Percentiles rank a stretch among this genome's conserved stretches.
Conservation (phyloP, 805 yeast species). For the Suhomyces emberorum region DNA sequence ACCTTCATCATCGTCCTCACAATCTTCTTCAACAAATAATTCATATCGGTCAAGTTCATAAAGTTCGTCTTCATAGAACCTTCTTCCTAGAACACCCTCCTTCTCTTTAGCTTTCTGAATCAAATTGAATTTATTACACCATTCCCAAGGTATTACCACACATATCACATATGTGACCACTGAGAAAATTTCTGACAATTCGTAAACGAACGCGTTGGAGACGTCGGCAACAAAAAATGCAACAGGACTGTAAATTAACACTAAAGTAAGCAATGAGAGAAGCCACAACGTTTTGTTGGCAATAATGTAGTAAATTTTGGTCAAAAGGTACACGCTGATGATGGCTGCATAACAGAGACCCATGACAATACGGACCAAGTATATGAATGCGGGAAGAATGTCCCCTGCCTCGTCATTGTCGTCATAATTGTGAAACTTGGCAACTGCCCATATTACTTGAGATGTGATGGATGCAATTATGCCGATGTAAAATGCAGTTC, state of each 20-base stretch:
- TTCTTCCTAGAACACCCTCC: conserved; percentile 72
- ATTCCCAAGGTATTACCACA: conserved; percentile 80
- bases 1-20: conserved; percentile 11
- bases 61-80: conserved; percentile 66
- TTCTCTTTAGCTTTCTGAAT: conserved; percentile 59
- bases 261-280: conserved; percentile 52
- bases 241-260: conserved; percentile 58
- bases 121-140: conserved; percentile 65
- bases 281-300: conserved; percentile 47
- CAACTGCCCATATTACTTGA: conserved; percentile 68
- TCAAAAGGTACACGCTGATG: conserved; percentile 51
- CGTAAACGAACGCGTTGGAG: conserved; percentile 70
- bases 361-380: conserved; percentile 68
- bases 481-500: conserved; percentile 60
- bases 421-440: conserved; percentile 45
- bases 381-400: conserved; percentile 69
- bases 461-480: conserved; percentile 48
- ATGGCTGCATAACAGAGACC: conserved; percentile 66
- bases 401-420: conserved; percentile 47
- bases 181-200: conserved; percentile 69
- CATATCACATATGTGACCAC: conserved; percentile 68
- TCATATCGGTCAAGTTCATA: conserved; percentile 40
- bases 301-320: conserved; percentile 50
- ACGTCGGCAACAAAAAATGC: conserved; percentile 76
- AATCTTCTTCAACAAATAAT: conserved; percentile 37